These are phyloP conservation scores for Fusarium sambucinum DNA, from an alignment of 2,329 filamentous ascomycete genomes.

Conservation along the genomic window DNA sequence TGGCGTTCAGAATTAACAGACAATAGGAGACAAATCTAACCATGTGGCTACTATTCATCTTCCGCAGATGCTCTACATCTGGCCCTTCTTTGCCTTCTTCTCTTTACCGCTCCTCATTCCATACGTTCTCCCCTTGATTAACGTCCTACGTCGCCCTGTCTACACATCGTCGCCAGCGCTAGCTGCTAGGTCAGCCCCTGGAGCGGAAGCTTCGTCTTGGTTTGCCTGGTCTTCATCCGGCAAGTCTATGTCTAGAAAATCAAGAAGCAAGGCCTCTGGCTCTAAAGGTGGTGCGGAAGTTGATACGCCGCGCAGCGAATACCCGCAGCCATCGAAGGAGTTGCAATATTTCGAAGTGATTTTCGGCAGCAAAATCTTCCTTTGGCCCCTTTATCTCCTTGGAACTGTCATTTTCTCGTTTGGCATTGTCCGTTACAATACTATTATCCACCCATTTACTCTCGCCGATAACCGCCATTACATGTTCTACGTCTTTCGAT, in stretches of 20 bases:
- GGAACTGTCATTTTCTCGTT: slow-evolving; percentile 55
- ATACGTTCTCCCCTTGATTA: slow-evolving; percentile 55
- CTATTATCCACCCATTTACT: slow-evolving; percentile 94
- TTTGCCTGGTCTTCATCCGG: background rate
- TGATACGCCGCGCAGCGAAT: background rate
- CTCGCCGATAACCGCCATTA: slow-evolving; percentile 97
- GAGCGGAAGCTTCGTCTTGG: background rate
- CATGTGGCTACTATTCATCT: slow-evolving; percentile 90
- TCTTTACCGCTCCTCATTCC: slow-evolving; percentile 81
- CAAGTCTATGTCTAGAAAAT: slow-evolving; percentile 8
- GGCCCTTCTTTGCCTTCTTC: slow-evolving; percentile 91
- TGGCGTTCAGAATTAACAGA: slow-evolving; percentile 44
- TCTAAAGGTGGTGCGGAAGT: background rate
- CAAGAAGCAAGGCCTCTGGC: background rate
- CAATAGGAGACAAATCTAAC: slow-evolving; percentile 88
- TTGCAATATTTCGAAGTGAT: slow-evolving; percentile 25
- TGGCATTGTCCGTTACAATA: slow-evolving; percentile 80
- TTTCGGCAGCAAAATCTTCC: slow-evolving; percentile 52
- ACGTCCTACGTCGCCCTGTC: slow-evolving; percentile 20
- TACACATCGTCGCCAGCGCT: background rate
- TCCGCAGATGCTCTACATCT: slow-evolving; percentile 94
- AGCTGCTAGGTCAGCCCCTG: background rate
- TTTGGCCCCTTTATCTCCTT: slow-evolving; percentile 54
- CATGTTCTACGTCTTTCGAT: slow-evolving; percentile 94
- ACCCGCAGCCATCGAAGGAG: slow-evolving; percentile 19